These are phyloP conservation scores for Microthyrium microscopicum DNA, from an alignment of 2,329 filamentous ascomycete genomes.

Conservation along the genomic window DNA sequence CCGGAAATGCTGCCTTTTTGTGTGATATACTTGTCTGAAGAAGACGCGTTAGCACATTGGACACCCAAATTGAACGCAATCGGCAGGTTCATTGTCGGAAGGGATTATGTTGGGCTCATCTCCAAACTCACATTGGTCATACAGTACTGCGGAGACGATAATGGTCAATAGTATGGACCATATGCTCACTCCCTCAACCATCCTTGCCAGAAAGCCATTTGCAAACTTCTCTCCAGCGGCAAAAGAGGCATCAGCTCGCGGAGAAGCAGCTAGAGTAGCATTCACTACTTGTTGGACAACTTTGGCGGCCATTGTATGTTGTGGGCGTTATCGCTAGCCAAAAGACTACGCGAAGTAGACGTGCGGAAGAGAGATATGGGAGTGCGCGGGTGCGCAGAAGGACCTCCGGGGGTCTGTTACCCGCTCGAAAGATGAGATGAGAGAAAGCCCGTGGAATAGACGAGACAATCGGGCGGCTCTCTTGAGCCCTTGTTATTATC, in stretches of 20 bases:
- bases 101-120: neutral
- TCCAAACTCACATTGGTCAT: conserved; percentile 9
- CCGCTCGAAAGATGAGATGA: too few relatives aligned
- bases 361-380: too few relatives aligned
- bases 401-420: too few relatives aligned
- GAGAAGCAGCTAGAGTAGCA: neutral
- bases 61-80: conserved; percentile 1
- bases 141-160: conserved; percentile 7
- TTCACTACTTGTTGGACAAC: neutral
- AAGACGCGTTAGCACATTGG: neutral
- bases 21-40: conserved; percentile 28
- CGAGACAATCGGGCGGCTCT: too few relatives aligned
- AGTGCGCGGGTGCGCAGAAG: too few relatives aligned
- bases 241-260: too few relatives aligned
- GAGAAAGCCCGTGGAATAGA: too few relatives aligned
- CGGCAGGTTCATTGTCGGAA: neutral
- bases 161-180: conserved; percentile 5
- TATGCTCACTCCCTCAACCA: conserved; percentile 3
- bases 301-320: too few relatives aligned
- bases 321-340: too few relatives aligned
- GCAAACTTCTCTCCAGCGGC: too few relatives aligned
- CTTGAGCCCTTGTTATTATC: too few relatives aligned
- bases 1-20: conserved; percentile 30
- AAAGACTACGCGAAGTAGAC: too few relatives aligned
- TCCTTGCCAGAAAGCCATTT: neutral